Evolutionary conservation across 257 asterid species (phyloP).

Genomic region (Fraxinus excelsior): DNA sequence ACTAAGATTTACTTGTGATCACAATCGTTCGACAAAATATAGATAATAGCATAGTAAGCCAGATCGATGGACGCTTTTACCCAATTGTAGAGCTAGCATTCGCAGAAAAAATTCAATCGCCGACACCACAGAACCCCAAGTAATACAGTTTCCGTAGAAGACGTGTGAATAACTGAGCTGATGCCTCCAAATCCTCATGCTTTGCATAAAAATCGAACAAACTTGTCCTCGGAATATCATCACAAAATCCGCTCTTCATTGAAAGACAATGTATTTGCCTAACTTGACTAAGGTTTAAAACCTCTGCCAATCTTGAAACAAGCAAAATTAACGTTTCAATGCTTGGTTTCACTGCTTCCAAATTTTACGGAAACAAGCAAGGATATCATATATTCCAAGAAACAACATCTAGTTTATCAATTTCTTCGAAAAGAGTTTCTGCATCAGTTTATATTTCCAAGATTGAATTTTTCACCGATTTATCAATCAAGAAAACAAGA

Average conservation of each 20-base stretch:
- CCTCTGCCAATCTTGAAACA: conserved; percentile 36
- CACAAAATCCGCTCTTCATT: conserved; percentile 36
- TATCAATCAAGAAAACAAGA: conserved; percentile 41
- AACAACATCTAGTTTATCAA: conserved; percentile 32
- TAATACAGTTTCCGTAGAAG: conserved; percentile 13
- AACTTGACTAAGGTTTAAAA: conserved; percentile 19
- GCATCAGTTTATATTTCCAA: conserved; percentile 36
- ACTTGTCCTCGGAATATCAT: conserved; percentile 36
- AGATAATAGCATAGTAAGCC: no score
- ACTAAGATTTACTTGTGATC: no score
- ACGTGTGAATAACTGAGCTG: conserved; percentile 34
- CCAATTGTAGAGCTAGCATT: conserved; percentile 17
- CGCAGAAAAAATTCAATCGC: conserved; percentile 28
- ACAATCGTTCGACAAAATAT: no score
- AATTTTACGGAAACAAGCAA: conserved; percentile 36
- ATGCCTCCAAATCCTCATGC: conserved; percentile 26
- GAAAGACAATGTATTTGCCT: conserved; percentile 42
- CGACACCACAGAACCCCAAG: conserved; percentile 33
- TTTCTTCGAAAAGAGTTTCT: conserved; percentile 37
- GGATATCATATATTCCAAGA: conserved; percentile 52
- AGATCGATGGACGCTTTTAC: no score
- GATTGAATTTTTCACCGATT: conserved; percentile 37
- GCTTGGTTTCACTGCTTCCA: conserved; percentile 32
- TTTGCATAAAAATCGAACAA: conserved; percentile 42
- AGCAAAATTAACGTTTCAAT: conserved; percentile 40